Conservation (phyloP, 1,139 yeast species). For the Yamadazyma dendronema region DNA sequence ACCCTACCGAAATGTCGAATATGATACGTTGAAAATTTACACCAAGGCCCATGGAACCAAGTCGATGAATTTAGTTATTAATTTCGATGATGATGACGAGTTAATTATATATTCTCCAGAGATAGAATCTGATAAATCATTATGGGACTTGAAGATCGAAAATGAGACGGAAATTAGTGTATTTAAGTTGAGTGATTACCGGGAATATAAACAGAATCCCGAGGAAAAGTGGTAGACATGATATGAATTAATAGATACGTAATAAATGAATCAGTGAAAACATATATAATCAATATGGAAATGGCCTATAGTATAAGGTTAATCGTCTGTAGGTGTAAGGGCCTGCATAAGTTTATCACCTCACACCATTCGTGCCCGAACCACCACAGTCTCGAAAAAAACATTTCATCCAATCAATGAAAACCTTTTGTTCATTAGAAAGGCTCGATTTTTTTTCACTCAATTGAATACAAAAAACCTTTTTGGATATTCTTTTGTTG, state of each 20-base stretch:
- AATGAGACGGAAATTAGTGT: slow-evolving; percentile 91
- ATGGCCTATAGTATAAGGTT: too few species aligned
- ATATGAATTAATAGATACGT: too few species aligned
- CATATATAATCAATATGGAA: too few species aligned
- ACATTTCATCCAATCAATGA: slow-evolving; percentile 22
- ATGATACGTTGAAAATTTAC: slow-evolving; percentile 79
- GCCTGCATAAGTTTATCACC: neutral
- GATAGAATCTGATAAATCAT: slow-evolving; percentile 35
- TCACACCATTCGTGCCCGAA: slow-evolving; percentile 1
- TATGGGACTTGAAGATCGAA: slow-evolving; percentile 69
- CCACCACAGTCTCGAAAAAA: slow-evolving; percentile 2
- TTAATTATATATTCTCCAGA: slow-evolving; percentile 55
- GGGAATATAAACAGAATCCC: slow-evolving; percentile 71
- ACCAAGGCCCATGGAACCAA: slow-evolving; percentile 95
- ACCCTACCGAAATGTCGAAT: slow-evolving; percentile 77
- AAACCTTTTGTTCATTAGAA: slow-evolving; percentile 25
- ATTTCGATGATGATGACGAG: slow-evolving; percentile 63
- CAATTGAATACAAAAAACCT: slow-evolving; percentile 3
- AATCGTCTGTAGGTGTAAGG: too few species aligned
- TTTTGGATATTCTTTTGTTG: neutral
- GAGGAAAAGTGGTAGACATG: slow-evolving; percentile 72
- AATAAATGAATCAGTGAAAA: too few species aligned
- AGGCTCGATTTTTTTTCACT: slow-evolving; percentile 11
- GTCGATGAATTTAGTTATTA: slow-evolving; percentile 88
- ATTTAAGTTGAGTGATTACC: slow-evolving; percentile 67